Base-by-base conservation (phyloP, 495 filamentous ascomycete species). In the Gamarada debralockiae region DNA sequence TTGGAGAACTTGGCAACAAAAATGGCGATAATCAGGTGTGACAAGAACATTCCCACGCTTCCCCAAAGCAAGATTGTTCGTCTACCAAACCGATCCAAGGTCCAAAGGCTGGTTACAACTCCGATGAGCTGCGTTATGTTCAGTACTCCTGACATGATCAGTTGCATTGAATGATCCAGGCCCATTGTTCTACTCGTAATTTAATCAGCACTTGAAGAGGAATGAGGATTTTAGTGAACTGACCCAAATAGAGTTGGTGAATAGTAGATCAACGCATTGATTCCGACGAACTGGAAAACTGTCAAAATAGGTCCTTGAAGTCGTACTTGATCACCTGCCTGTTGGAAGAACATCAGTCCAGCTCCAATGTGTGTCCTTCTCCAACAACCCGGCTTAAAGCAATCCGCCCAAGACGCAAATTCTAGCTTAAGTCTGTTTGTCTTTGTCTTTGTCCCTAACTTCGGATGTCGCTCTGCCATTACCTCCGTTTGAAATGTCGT, bases 271-370 rank as follows among this genome's bases (percentile, higher is more conserved):
- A 68, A 63, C 55, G 64, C 65, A 58, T 73, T 71, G 45, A 69
- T 61, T 52, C 68, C 68, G 25, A 63, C 44, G 63, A 72, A 70
- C 59, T n/a, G n/a, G n/a, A n/a, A n/a, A n/a, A n/a, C n/a, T n/a
- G n/a, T n/a, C n/a, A n/a, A n/a, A n/a, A n/a, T n/a, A n/a, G n/a
- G n/a, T n/a, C n/a, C n/a, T n/a, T n/a, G n/a, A n/a, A n/a, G n/a
- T n/a, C n/a, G n/a, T n/a, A n/a, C n/a, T n/a, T n/a, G n/a, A n/a
- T n/a, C n/a, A n/a, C n/a, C n/a, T n/a, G n/a, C n/a, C n/a, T 93
- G 89, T 67, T 92, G 89, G 7, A 92, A 74, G 7, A 70, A 80
- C 59, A 91, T 87, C 6, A 92, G 61, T 2, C 71, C 72, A 69
- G 84, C 87, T n/a, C 89, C 89, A 3, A 39, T 14, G 14, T 5